These are phyloP conservation scores for Trichoderma virens DNA, from an alignment of 495 filamentous ascomycete species.

Conservation along the genomic window DNA sequence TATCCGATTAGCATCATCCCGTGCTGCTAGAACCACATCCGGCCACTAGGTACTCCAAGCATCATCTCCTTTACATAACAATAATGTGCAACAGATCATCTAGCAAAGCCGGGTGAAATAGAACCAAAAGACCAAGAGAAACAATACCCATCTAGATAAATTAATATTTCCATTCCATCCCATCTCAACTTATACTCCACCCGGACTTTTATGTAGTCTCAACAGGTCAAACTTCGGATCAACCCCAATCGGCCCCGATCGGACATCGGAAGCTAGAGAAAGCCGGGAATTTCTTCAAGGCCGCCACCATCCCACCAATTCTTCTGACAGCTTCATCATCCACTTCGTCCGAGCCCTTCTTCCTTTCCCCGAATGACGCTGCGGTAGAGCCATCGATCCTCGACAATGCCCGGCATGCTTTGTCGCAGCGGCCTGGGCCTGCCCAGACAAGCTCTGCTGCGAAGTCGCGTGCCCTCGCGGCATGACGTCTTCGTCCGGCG, in stretches of 20 bases:
- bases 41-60: no score
- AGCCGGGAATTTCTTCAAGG: neutral
- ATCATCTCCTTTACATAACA: no score
- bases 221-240: neutral
- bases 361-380: neutral
- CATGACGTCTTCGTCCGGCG: conserved; percentile 10
- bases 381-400: neutral
- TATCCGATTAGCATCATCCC: no score
- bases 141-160: no score
- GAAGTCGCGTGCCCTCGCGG: neutral
- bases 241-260: neutral
- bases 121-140: no score
- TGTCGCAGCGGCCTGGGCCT: neutral
- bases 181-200: no score
- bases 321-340: no score
- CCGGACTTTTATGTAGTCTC: no score
- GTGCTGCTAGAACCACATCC: no score
- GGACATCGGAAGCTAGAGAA: neutral
- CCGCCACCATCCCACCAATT: neutral
- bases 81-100: no score
- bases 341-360: neutral
- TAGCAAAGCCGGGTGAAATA: no score
- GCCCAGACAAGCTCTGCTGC: conserved; percentile 3
- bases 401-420: neutral
- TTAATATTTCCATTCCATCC: neutral